phyloP scores from a whole-genome alignment of 129 eudicot genomes.

The Ambrosia trifida region DNA sequence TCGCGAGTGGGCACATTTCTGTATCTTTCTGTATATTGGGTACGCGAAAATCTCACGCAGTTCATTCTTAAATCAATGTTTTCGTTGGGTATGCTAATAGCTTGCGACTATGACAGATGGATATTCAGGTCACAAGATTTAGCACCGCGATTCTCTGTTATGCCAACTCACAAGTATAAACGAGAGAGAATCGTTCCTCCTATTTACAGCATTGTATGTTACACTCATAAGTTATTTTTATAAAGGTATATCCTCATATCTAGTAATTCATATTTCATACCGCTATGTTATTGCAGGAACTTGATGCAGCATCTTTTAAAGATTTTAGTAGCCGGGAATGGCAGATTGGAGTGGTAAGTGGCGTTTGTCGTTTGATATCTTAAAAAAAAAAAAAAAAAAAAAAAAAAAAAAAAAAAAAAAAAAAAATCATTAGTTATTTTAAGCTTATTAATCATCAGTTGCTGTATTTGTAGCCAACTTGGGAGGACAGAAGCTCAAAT shows the following conservation, averaged over 20 bases:
- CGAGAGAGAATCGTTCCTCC: slow-evolving; percentile 68
- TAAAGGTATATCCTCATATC: not conserved
- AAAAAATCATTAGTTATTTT: not conserved
- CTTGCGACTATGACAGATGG: slow-evolving; percentile 60
- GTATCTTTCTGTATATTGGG: slow-evolving; percentile 90
- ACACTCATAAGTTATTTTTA: not conserved
- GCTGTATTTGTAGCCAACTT: slow-evolving; percentile 61
- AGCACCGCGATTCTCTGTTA: slow-evolving; percentile 83
- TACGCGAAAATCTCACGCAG: slow-evolving; percentile 18
- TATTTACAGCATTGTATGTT: slow-evolving; percentile 82
- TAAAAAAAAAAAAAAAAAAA: no score
- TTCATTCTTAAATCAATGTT: not conserved
- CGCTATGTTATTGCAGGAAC: slow-evolving; percentile 54
- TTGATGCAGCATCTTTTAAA: slow-evolving; percentile 79
- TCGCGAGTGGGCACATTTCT: slow-evolving; percentile 93
- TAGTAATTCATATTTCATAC: not conserved
- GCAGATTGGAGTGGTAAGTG: slow-evolving; percentile 94
- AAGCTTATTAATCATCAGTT: not conserved
- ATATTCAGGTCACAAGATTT: slow-evolving; percentile 85
- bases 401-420: no score
- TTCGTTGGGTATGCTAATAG: slow-evolving; percentile 7
- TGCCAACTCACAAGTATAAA: slow-evolving; percentile 72
- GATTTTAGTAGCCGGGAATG: slow-evolving; percentile 74
- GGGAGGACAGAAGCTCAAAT: slow-evolving; percentile 43
- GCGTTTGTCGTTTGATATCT: not conserved